Percentiles rank a stretch among this genome's conserved stretches.
phyloP scores from a whole-genome alignment of 2,329 filamentous ascomycete genomes.

The Dothideomycetes sp. region DNA sequence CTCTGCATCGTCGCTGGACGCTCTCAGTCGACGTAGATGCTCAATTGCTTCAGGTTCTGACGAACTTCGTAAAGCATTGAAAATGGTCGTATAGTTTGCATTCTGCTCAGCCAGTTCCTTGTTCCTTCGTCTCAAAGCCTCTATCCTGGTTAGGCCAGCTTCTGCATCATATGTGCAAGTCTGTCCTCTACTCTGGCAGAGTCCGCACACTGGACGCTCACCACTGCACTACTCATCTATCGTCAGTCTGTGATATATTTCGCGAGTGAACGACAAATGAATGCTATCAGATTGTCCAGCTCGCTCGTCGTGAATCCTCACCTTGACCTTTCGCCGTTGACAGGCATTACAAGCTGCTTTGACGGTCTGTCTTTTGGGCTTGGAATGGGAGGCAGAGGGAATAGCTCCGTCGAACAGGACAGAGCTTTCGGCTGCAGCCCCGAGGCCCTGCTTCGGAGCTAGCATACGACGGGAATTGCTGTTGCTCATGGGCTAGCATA shows the following conservation, averaged over 20 bases:
- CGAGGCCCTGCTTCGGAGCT: conserved; percentile 12
- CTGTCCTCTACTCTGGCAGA: conserved; percentile 5
- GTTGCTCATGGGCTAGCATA: too few species aligned
- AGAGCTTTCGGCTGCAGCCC: conserved; percentile 13
- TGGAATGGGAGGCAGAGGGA: neutral
- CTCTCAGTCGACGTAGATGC: conserved; percentile 4
- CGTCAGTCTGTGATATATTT: neutral
- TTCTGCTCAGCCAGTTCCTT: conserved; percentile 6
- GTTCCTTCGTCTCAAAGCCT: conserved; percentile 5
- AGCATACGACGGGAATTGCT: too few species aligned
- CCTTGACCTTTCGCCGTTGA: conserved; percentile 7
- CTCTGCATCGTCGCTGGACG: neutral
- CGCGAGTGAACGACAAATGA: neutral
- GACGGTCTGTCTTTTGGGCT: conserved; percentile 6
- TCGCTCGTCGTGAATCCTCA: too few species aligned
- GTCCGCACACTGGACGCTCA: conserved; percentile 4
- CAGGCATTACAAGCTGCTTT: conserved; percentile 6
- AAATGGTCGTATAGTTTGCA: conserved; percentile 3
- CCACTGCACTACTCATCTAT: conserved; percentile 3
- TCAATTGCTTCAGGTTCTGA: conserved; percentile 2
- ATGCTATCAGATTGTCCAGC: too few species aligned
- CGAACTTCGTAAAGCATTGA: neutral
- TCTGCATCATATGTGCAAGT: conserved; percentile 5
- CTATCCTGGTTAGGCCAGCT: conserved; percentile 5
- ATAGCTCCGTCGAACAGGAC: neutral